A percentile compares a stretch with the other conserved stretches of the same genome.
These are phyloP conservation scores for Penicillium oxalicum DNA, from an alignment of 2,329 filamentous ascomycete genomes.

Conservation along the genomic window DNA sequence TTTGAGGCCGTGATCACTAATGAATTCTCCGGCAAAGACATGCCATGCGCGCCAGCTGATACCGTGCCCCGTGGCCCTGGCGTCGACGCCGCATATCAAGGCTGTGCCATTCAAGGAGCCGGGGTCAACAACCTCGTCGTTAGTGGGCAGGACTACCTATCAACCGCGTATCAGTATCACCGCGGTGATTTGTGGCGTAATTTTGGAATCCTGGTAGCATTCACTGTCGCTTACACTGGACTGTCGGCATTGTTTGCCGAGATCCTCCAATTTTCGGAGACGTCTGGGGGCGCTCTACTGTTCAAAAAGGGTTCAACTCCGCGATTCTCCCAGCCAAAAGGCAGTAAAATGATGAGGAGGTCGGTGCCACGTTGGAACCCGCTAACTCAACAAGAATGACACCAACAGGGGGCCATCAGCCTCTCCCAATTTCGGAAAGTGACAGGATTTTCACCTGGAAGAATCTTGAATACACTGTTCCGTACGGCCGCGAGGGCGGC, in stretches of 20 bases:
- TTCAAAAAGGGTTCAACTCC: no score
- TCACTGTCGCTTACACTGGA: slow-evolving; percentile 65
- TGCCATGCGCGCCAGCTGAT: slow-evolving; percentile 55
- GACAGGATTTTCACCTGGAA: slow-evolving; percentile 66
- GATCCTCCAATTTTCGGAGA: slow-evolving; percentile 54
- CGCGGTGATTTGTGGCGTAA: slow-evolving; percentile 62
- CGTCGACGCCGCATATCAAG: slow-evolving; percentile 52
- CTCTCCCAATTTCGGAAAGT: no score
- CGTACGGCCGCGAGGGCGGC: slow-evolving; percentile 58
- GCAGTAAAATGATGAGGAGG: no score
- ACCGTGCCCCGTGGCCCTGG: slow-evolving; percentile 56
- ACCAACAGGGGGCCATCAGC: slow-evolving; percentile 44
- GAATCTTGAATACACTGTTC: slow-evolving; percentile 66
- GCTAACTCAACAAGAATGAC: slow-evolving; percentile 31
- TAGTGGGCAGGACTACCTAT: slow-evolving; percentile 48
- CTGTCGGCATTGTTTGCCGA: slow-evolving; percentile 68
- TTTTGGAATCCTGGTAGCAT: slow-evolving; percentile 71
- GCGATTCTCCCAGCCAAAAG: no score
- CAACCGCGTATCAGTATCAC: slow-evolving; percentile 50
- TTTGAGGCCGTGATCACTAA: slow-evolving; percentile 64
- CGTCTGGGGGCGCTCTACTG: slow-evolving; percentile 63
- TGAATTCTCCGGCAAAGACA: slow-evolving; percentile 53
- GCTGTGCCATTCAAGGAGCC: no score
- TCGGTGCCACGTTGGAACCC: no score
- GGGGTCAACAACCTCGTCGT: slow-evolving; percentile 51